Base-by-base conservation (phyloP, 1,284 basidiomycete genomes). In the Heliocybe sulcata region DNA sequence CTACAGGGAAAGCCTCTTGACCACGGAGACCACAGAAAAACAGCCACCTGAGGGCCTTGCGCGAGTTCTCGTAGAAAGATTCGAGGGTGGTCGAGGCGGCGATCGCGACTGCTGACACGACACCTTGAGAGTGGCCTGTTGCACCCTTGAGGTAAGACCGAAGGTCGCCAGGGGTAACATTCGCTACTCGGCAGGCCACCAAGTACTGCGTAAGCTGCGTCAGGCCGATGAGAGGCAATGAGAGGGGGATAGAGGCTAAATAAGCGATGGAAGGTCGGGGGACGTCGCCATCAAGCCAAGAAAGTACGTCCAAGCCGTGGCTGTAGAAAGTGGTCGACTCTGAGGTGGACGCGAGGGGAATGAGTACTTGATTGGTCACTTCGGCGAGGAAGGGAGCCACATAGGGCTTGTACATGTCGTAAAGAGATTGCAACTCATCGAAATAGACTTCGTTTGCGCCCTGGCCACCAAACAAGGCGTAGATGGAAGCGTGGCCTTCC, bases 371-470 rank as follows among this genome's bases (percentile, higher is more conserved):
- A 27, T 74, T 65, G 53, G 88, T 86, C 61, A 92, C 71, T 48
- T 76, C 75, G 22, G 77, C 66, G 62, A 97, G 72, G 74, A 92
- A 83, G 35, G 85, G 73, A 48, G 80, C 75, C 61, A 96, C 85
- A 65, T 93, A 94, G 35, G 94, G 87, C 61, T 80, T 83, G 79
- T 98, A 98, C 57, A 85, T 87, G 72, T 97, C 88, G 73, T 90
- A 96, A 56, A 99, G 85, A 47, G 77, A 77, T 74, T 97, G 91
- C 20, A 99, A 83, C 76, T 98, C 96, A 68, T 95, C 90, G 69
- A 98, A 94, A 76, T 98, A 98, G 60, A 96, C 90, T 73, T 99
- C 96, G 71, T 98, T 98, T 61, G 90, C 93, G 61, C 96, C 96
- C 72, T 99, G 96, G n/a, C 97, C 97, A 59, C 96, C 96, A 65